A percentile compares a stretch with the other conserved stretches of the same genome.
Evolutionary conservation across 768 basidiomycete species (phyloP).

Genomic region (Leccinum disarticulatum): DNA sequence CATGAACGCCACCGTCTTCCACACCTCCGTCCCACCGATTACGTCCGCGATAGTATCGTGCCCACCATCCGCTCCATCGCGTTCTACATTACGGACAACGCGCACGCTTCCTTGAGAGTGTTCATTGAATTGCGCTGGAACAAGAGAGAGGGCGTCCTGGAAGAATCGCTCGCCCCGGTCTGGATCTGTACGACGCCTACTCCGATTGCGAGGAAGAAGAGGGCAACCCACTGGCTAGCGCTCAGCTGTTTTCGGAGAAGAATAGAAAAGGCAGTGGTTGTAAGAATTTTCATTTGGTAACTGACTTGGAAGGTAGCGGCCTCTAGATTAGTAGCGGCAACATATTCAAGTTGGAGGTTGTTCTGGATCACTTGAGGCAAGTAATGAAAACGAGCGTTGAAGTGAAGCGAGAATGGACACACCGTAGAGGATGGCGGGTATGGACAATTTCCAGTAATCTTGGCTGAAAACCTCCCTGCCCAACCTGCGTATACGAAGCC

Average conservation of each 20-base stretch:
- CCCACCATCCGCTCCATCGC: too few species aligned
- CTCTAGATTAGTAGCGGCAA: slow-evolving; percentile 90
- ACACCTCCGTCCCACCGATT: too few species aligned
- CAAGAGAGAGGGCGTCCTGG: slow-evolving; percentile 30
- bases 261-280: slow-evolving; percentile 88
- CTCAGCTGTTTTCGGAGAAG: slow-evolving; percentile 73
- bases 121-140: slow-evolving; percentile 63
- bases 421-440: slow-evolving; percentile 94
- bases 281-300: slow-evolving; percentile 97
- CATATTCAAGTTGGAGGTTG: slow-evolving; percentile 93
- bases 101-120: slow-evolving; percentile 73
- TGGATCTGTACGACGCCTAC: slow-evolving; percentile 90
- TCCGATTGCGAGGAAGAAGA: slow-evolving; percentile 83
- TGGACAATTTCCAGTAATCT: slow-evolving; percentile 97
- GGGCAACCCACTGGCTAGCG: slow-evolving; percentile 77
- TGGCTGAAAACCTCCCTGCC: slow-evolving; percentile 74
- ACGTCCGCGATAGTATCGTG: too few species aligned
- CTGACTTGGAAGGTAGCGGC: slow-evolving; percentile 97
- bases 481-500: slow-evolving; percentile 54
- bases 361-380: slow-evolving; percentile 74
- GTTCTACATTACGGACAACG: too few species aligned
- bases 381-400: slow-evolving; percentile 9
- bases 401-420: slow-evolving; percentile 14
- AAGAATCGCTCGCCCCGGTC: slow-evolving; percentile 33
- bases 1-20: too few species aligned